Evolutionary conservation across 2,329 filamentous ascomycete genomes (phyloP).

Genomic region (Cryoendolithus antarcticus): DNA sequence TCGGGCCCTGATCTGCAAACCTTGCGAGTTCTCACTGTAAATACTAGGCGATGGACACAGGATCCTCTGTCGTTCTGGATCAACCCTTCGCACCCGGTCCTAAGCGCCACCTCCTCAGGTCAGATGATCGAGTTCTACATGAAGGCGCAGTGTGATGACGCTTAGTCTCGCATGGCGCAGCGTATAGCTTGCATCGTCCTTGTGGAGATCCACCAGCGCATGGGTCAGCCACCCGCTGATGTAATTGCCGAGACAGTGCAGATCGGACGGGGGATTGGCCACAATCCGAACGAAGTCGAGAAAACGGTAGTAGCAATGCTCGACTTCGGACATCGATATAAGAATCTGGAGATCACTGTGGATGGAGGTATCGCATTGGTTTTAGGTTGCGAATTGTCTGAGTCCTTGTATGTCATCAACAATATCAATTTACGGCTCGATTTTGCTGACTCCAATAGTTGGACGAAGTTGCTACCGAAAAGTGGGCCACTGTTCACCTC

Average conservation of each 20-base stretch:
- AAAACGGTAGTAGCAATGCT: conserved; percentile 1
- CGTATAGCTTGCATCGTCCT: conserved; percentile 1
- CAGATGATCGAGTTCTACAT: conserved; percentile 1
- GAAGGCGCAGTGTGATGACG: neutral
- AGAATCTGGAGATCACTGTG: neutral
- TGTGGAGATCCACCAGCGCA: neutral
- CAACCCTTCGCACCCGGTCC: neutral
- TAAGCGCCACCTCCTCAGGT: neutral
- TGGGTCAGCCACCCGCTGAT: neutral
- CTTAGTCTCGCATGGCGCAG: conserved; percentile 2
- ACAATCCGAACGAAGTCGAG: neutral
- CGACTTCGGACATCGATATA: neutral
- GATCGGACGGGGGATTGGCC: neutral
- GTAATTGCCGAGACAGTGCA: neutral
- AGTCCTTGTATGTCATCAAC: neutral
- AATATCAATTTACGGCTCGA: neutral
- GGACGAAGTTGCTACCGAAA: neutral
- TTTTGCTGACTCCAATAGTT: neutral
- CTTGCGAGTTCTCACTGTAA: no score
- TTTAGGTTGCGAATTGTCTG: neutral
- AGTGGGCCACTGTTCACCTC: neutral
- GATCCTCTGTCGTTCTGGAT: neutral
- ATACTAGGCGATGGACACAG: no score
- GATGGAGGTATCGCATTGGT: neutral
- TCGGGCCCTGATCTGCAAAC: no score